A percentile compares a stretch with the other conserved stretches of the same genome.
These are phyloP conservation scores for Globisporangium nagaii DNA, from an alignment of 352 stramenopile genomes.

Conservation along the genomic window DNA sequence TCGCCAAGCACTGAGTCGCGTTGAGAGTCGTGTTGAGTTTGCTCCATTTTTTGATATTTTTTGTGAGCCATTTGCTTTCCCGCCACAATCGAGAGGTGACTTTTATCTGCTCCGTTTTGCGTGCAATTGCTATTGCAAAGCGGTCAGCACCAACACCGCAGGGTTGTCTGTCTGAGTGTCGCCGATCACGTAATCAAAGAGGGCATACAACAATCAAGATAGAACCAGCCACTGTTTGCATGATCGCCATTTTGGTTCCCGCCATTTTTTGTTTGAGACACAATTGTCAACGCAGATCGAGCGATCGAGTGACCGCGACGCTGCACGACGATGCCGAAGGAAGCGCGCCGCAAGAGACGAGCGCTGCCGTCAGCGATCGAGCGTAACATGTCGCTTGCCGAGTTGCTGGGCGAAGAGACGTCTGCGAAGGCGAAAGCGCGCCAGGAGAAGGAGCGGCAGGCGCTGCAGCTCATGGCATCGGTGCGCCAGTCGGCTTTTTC, in stretches of 20 bases:
- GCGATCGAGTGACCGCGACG: too few species aligned
- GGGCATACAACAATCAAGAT: too few species aligned
- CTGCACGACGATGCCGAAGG: neutral
- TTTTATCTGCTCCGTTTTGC: too few species aligned
- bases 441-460: conserved; percentile 2
- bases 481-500: neutral
- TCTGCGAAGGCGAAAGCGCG: conserved; percentile 2
- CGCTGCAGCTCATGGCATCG: conserved; percentile 2
- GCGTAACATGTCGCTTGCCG: neutral
- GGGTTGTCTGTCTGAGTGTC: too few species aligned
- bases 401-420: neutral
- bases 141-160: too few species aligned
- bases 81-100: too few species aligned
- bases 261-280: neutral
- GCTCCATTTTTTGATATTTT: neutral
- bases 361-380: neutral
- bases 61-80: too few species aligned
- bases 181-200: too few species aligned
- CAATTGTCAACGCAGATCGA: neutral
- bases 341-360: neutral
- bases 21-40: too few species aligned
- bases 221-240: too few species aligned
- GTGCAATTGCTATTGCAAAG: too few species aligned
- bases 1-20: conserved; percentile 32
- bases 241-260: too few species aligned